A percentile compares a stretch with the other conserved stretches of the same genome.
These are phyloP conservation scores for Botryosphaeria dothidea DNA, from an alignment of 2,329 filamentous ascomycete genomes.

Conservation along the genomic window DNA sequence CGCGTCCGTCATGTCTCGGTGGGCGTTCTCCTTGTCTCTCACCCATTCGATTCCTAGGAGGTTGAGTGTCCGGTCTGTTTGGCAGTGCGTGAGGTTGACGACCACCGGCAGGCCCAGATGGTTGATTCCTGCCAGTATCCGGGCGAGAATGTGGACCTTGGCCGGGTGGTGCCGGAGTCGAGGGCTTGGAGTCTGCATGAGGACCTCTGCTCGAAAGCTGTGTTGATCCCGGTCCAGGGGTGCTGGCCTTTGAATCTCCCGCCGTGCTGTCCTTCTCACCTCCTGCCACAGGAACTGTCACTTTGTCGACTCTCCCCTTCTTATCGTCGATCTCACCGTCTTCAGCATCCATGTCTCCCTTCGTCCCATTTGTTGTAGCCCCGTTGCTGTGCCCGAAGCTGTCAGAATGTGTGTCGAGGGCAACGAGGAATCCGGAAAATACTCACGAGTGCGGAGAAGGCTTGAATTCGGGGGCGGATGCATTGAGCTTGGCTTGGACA, in stretches of 20 bases:
- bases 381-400: slow-evolving; percentile 29
- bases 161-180: slow-evolving; percentile 26
- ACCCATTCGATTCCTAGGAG: slow-evolving; percentile 41
- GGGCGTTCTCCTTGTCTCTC: slow-evolving; percentile 36
- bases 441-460: slow-evolving; percentile 40
- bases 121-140: slow-evolving; percentile 15
- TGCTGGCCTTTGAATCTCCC: slow-evolving; percentile 18
- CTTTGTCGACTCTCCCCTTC: slow-evolving; percentile 30
- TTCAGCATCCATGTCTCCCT: slow-evolving; percentile 57
- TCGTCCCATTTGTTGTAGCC: slow-evolving; percentile 29
- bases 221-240: neutral
- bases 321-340: slow-evolving; percentile 73
- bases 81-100: slow-evolving; percentile 50
- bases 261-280: neutral
- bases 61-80: slow-evolving; percentile 60
- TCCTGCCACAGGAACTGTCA: slow-evolving; percentile 22
- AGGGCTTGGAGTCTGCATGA: slow-evolving; percentile 21
- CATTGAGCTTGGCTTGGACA: slow-evolving; percentile 46
- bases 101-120: neutral
- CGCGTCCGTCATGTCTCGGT: slow-evolving; percentile 35
- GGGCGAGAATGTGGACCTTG: slow-evolving; percentile 23
- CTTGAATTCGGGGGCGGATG: slow-evolving; percentile 66
- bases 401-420: neutral
- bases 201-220: neutral
- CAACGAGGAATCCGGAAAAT: neutral